These are phyloP conservation scores for Ophiostoma novo-ulmi DNA, from an alignment of 2,329 filamentous ascomycete genomes.

Conservation along the genomic window DNA sequence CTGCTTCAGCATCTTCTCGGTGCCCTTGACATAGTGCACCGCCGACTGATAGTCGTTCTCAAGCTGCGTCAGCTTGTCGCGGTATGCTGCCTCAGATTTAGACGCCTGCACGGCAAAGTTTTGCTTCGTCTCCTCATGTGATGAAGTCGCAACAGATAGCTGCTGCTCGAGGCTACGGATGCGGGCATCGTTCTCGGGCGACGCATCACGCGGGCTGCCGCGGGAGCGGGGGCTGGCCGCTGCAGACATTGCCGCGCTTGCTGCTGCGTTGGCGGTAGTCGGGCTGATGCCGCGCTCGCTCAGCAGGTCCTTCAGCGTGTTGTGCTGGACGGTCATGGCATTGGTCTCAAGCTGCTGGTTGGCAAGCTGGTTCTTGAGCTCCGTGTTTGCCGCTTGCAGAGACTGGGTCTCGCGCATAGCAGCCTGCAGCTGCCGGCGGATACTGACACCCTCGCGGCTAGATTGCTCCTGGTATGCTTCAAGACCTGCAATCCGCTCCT, in stretches of 20 bases:
- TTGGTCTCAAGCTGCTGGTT: slow-evolving; percentile 91
- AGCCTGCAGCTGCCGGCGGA: slow-evolving; percentile 83
- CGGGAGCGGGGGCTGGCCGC: slow-evolving; percentile 64
- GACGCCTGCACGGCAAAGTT: slow-evolving; percentile 73
- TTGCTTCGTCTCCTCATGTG: slow-evolving; percentile 79
- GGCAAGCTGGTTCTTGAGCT: slow-evolving; percentile 76
- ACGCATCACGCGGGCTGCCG: slow-evolving; percentile 66
- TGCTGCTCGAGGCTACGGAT: slow-evolving; percentile 84
- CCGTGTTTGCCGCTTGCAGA: slow-evolving; percentile 73
- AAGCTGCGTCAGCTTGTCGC: slow-evolving; percentile 86
- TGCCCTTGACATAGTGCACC: slow-evolving; percentile 96
- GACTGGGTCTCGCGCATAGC: slow-evolving; percentile 77
- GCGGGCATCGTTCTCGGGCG: slow-evolving; percentile 64
- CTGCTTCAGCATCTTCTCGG: slow-evolving; percentile 97
- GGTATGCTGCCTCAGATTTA: slow-evolving; percentile 82
- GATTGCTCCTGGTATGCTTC: slow-evolving; percentile 97
- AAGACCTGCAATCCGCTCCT: slow-evolving; percentile 92
- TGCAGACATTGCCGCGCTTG: not conserved
- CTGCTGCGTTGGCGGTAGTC: slow-evolving; percentile 48
- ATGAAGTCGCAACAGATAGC: slow-evolving; percentile 67
- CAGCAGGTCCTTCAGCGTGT: slow-evolving; percentile 86
- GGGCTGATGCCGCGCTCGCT: slow-evolving; percentile 82
- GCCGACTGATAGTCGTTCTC: slow-evolving; percentile 98
- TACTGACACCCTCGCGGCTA: slow-evolving; percentile 83
- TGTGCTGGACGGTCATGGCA: slow-evolving; percentile 85